Conservation (phyloP, 2,329 filamentous ascomycete species). For the Chalaropsis ovoidea region DNA sequence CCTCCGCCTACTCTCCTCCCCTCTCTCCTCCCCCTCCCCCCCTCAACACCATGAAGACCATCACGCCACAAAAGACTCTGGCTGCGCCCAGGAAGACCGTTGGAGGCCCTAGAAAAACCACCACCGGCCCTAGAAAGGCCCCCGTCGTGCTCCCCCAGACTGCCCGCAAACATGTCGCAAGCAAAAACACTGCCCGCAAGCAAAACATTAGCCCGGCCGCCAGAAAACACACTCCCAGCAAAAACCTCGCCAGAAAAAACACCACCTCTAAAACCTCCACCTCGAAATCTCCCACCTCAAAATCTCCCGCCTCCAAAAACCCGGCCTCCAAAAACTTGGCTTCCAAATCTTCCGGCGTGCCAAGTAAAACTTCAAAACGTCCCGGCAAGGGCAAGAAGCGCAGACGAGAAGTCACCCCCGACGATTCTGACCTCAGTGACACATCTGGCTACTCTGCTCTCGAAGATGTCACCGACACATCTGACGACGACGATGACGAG, state of each 20-base stretch:
- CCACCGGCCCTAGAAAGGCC: constrained; percentile 20
- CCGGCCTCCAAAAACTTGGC: constrained; percentile 3
- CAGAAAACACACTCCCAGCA: constrained; percentile 14
- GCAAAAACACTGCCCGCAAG: constrained; percentile 20
- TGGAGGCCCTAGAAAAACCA: constrained; percentile 20
- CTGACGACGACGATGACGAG: constrained; percentile 67
- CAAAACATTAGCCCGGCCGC: constrained; percentile 2
- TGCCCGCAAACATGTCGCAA: constrained; percentile 24
- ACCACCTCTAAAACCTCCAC: constrained; percentile 13
- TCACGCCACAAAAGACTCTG: constrained; percentile 10
- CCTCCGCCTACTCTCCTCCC: background rate
- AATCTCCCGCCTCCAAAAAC: constrained; percentile 9
- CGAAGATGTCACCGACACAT: constrained; percentile 68
- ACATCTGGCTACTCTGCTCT: constrained; percentile 66
- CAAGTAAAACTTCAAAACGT: constrained; percentile 19
- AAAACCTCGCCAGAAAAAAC: constrained; percentile 12
- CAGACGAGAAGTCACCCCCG: constrained; percentile 37
- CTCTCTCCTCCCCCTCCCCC: background rate
- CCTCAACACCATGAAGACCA: constrained; percentile 19
- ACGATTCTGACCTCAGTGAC: constrained; percentile 52
- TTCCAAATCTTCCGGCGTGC: constrained; percentile 8
- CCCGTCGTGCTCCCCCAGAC: constrained; percentile 17
- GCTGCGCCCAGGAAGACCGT: constrained; percentile 4
- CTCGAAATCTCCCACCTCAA: constrained; percentile 9
- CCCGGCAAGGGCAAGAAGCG: constrained; percentile 19